Conservation (phyloP, 306 rosid genomes). For the Coriaria nepalensis region DNA sequence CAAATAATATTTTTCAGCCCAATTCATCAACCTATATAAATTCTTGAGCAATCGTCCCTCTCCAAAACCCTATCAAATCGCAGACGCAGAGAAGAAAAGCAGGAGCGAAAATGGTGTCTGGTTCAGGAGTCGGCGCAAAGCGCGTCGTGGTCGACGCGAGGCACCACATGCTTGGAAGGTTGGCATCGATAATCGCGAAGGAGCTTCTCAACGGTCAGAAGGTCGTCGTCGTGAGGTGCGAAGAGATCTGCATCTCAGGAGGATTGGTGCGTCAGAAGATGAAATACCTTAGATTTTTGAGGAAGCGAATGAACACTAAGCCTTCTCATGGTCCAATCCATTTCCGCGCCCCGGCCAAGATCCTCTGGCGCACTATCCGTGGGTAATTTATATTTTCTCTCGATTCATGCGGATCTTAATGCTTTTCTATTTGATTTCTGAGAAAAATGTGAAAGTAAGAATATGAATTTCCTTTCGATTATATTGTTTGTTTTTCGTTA, state of each 20-base stretch:
- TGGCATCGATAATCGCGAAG: slow-evolving; percentile 50
- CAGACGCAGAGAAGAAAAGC: background rate
- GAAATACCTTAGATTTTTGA: slow-evolving; percentile 67
- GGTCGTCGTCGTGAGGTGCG: slow-evolving; percentile 49
- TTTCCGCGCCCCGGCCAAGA: slow-evolving; percentile 62
- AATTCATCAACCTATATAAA: background rate
- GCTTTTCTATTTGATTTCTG: background rate
- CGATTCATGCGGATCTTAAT: background rate
- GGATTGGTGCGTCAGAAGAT: slow-evolving; percentile 63
- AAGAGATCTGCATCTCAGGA: slow-evolving; percentile 65
- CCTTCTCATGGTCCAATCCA: slow-evolving; percentile 77
- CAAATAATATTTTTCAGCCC: background rate
- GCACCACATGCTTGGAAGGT: slow-evolving; percentile 67
- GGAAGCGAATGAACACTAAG: slow-evolving; percentile 73
- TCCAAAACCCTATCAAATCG: slow-evolving; percentile 8
- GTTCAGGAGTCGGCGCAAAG: slow-evolving; percentile 59
- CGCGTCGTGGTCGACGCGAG: slow-evolving; percentile 68
- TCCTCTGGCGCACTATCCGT: slow-evolving; percentile 74
- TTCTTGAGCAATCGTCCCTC: background rate
- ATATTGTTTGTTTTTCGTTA: no score
- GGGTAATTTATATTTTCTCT: slow-evolving; percentile 25
- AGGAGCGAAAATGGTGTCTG: slow-evolving; percentile 41
- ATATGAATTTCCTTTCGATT: no score
- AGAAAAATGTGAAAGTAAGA: background rate
- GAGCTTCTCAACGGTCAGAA: slow-evolving; percentile 66